Evolutionary conservation across 768 basidiomycete species (phyloP).

Genomic region (Amanita pseudoporphyria): DNA sequence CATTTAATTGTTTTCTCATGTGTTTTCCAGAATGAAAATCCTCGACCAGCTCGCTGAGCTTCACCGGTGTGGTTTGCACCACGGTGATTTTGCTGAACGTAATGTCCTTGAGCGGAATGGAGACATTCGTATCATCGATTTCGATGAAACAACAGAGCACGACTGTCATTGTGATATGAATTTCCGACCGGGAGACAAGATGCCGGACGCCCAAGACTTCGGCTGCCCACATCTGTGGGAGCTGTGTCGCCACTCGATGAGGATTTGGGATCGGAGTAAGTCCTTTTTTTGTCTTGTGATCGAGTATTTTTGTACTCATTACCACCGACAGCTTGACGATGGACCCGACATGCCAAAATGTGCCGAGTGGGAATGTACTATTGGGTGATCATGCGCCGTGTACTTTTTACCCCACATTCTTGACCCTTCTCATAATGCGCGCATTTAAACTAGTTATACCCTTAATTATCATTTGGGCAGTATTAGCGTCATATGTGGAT

Average conservation of each 20-base stretch:
- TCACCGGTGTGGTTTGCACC: slow-evolving; percentile 24
- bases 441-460: too few relatives aligned
- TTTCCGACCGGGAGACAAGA: slow-evolving; percentile 17
- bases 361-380: not conserved
- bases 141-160: slow-evolving; percentile 23
- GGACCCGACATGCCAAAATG: not conserved
- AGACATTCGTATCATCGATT: slow-evolving; percentile 30
- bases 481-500: too few relatives aligned
- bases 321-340: not conserved
- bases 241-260: slow-evolving; percentile 19
- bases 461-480: too few relatives aligned
- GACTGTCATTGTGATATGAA: slow-evolving; percentile 22
- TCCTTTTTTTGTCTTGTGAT: not conserved
- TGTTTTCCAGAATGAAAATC: slow-evolving; percentile 20
- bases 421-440: too few relatives aligned
- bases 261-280: slow-evolving; percentile 17
- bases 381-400: too few relatives aligned
- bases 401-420: too few relatives aligned
- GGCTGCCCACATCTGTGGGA: slow-evolving; percentile 25
- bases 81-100: slow-evolving; percentile 32
- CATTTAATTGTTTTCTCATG: not conserved
- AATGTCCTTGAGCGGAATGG: slow-evolving; percentile 27
- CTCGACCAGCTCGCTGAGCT: slow-evolving; percentile 24
- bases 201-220: slow-evolving; percentile 19
- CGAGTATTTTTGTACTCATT: not conserved